Percentiles rank a stretch among this genome's conserved stretches.
phyloP scores from a whole-genome alignment of 176 grass and related monocot species.

The Paspalum vaginatum region DNA sequence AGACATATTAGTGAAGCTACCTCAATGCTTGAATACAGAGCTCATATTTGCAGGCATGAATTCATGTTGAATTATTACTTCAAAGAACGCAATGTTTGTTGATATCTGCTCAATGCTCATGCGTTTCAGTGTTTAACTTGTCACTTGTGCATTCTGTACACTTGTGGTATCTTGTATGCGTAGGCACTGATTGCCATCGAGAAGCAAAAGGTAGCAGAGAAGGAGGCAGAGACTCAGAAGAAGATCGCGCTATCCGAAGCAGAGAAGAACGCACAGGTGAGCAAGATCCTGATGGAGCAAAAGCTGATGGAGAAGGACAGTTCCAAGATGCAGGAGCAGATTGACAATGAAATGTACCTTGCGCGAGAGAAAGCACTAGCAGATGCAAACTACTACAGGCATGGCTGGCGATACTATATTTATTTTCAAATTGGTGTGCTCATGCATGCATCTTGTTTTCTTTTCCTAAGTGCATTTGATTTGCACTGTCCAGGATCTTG shows the following conservation, averaged over 20 bases:
- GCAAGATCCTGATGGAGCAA: conserved; percentile 95
- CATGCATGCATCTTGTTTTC: not conserved
- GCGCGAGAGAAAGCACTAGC: conserved; percentile 77
- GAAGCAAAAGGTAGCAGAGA: conserved; percentile 97
- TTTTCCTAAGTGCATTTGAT: conserved; percentile 27
- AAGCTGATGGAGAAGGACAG: conserved; percentile 95
- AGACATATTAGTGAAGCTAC: not conserved
- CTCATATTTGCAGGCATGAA: not conserved
- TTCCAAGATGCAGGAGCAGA: conserved; percentile 83
- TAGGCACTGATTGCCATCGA: conserved; percentile 88
- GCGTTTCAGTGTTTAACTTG: conserved; percentile 14
- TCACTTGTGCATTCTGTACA: conserved; percentile 1
- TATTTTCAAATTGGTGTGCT: conserved; percentile 5
- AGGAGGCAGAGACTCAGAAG: conserved; percentile 97
- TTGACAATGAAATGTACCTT: conserved; percentile 96
- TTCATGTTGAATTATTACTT: not conserved
- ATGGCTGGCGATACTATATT: conserved; percentile 25
- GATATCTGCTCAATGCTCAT: not conserved
- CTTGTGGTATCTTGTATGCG: conserved; percentile 13
- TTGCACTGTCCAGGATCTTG: conserved; percentile 55
- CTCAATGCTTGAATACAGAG: not conserved
- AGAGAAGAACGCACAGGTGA: conserved; percentile 97
- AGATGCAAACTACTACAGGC: conserved; percentile 90
- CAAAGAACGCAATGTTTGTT: not conserved
- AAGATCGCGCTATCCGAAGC: conserved; percentile 97